These are phyloP conservation scores for Cynanchum wilfordii DNA, from an alignment of 257 asterid genomes.

Conservation along the genomic window DNA sequence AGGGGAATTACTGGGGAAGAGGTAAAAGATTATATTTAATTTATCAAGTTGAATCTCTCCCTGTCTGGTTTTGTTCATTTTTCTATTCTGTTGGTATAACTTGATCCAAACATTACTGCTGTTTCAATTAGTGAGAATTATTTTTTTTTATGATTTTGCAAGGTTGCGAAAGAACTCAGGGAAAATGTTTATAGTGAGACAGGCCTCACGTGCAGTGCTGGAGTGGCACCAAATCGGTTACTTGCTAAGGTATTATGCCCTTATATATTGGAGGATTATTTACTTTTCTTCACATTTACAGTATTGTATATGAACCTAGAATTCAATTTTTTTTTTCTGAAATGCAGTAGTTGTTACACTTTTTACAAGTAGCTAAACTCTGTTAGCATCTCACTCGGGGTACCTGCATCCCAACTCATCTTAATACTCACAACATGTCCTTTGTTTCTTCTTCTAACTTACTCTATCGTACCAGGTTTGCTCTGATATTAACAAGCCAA, in stretches of 20 bases:
- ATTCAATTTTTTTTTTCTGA: not conserved
- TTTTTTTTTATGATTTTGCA: slow-evolving; percentile 16
- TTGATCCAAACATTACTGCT: not conserved
- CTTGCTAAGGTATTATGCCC: slow-evolving; percentile 80
- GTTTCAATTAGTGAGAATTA: slow-evolving; percentile 4
- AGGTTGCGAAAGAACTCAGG: slow-evolving; percentile 94
- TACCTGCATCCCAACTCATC: not conserved
- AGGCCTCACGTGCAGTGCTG: slow-evolving; percentile 97
- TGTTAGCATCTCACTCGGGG: not conserved
- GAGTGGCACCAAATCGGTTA: slow-evolving; percentile 86
- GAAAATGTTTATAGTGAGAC: slow-evolving; percentile 62
- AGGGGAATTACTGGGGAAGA: slow-evolving; percentile 64
- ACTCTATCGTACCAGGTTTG: slow-evolving; percentile 53
- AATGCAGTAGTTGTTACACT: not conserved
- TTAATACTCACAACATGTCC: too few relatives aligned
- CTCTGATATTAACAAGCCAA: slow-evolving; percentile 95
- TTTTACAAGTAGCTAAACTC: not conserved
- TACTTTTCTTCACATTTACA: not conserved
- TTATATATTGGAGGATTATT: slow-evolving; percentile 1
- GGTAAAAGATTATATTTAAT: slow-evolving; percentile 33
- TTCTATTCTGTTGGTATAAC: slow-evolving; percentile 3
- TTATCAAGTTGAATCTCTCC: slow-evolving; percentile 9
- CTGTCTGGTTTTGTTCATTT: slow-evolving; percentile 8
- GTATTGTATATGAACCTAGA: not conserved
- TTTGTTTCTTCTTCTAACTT: not conserved